Evolutionary conservation across 768 basidiomycete genomes (phyloP).

Genomic region (Phaeolepiota aurea): DNA sequence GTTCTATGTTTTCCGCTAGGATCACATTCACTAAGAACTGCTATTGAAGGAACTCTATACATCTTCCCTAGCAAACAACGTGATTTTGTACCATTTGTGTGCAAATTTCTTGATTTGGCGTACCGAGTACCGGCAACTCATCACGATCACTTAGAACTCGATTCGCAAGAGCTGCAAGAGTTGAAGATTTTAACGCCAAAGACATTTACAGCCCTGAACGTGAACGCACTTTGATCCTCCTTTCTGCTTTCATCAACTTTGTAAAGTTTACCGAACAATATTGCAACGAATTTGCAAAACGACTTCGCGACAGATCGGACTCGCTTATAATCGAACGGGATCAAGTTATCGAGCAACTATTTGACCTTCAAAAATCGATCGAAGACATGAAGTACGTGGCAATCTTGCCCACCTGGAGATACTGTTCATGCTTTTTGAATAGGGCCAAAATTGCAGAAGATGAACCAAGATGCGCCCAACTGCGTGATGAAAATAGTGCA

Average conservation of each 20-base stretch:
- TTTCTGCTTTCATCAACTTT: slow-evolving; percentile 91
- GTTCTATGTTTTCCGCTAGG: slow-evolving; percentile 7
- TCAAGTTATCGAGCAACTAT: slow-evolving; percentile 38
- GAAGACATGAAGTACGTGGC: slow-evolving; percentile 46
- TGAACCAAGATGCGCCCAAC: slow-evolving; percentile 56
- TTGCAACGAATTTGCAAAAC: slow-evolving; percentile 49
- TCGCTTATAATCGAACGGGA: slow-evolving; percentile 56
- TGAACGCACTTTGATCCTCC: slow-evolving; percentile 62
- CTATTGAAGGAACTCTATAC: slow-evolving; percentile 54
- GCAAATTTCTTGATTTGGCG: slow-evolving; percentile 8
- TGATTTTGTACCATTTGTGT: slow-evolving; percentile 67
- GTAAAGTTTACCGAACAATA: slow-evolving; percentile 80
- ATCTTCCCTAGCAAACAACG: slow-evolving; percentile 47
- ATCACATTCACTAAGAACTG: too few species aligned
- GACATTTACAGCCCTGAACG: slow-evolving; percentile 70
- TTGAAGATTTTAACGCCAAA: slow-evolving; percentile 68
- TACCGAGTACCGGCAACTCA: slow-evolving; percentile 3
- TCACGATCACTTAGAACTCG: slow-evolving; percentile 36
- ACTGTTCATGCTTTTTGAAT: not conserved
- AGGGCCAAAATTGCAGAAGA: slow-evolving; percentile 62
- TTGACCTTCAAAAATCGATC: slow-evolving; percentile 43
- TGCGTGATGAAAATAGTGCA: slow-evolving; percentile 51
- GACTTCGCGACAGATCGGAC: slow-evolving; percentile 54
- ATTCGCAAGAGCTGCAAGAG: slow-evolving; percentile 64
- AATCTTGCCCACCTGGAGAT: not conserved